Conservation (phyloP, 2,329 filamentous ascomycete species). For the Ilyonectria robusta region DNA sequence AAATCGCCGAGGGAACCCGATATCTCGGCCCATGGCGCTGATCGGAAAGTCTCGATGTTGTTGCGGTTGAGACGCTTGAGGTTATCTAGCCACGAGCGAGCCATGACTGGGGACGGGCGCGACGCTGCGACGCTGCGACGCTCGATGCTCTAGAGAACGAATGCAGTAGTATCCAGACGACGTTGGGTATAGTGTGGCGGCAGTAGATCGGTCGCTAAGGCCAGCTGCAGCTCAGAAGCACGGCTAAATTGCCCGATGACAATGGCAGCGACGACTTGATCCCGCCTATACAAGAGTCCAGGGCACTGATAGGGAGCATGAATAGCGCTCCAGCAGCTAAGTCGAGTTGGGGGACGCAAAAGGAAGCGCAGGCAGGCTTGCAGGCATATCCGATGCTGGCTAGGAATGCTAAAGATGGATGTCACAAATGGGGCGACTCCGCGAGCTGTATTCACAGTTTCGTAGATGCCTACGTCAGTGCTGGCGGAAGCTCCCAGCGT, state of each 20-base stretch:
- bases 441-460: conserved; percentile 20
- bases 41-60: conserved; percentile 64
- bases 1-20: conserved; percentile 91
- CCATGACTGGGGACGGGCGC: conserved; percentile 30
- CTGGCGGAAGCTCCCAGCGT: not conserved
- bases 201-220: not conserved
- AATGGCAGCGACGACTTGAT: not conserved
- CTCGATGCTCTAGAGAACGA: not conserved
- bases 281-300: not conserved
- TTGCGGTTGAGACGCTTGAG: conserved; percentile 57
- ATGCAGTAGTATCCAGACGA: not conserved
- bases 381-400: not conserved
- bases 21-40: conserved; percentile 76
- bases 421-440: conserved; percentile 15
- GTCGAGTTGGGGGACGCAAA: not conserved
- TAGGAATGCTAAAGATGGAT: not conserved
- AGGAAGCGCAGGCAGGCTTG: not conserved
- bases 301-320: not conserved
- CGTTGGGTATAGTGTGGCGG: not conserved
- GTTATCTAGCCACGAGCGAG: conserved; percentile 47
- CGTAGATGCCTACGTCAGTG: conserved; percentile 9
- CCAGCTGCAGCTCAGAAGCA: not conserved
- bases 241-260: not conserved
- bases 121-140: not conserved
- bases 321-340: not conserved